Evolutionary conservation across 305 asterid species (phyloP), one percentile per base, ranked within the genome.

Genomic region (Withania somnifera): DNA sequence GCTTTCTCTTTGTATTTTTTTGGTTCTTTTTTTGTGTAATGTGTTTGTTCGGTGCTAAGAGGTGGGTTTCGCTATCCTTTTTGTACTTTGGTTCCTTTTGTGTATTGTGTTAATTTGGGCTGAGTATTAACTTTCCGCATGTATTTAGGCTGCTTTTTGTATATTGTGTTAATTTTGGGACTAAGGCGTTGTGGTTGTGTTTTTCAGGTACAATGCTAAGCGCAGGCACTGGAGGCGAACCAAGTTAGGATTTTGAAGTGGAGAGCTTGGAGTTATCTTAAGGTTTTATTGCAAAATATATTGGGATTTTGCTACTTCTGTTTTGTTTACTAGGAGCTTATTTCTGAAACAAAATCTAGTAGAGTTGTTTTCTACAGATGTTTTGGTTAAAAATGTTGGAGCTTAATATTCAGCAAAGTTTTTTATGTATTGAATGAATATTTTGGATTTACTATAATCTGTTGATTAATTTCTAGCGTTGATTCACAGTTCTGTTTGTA

Each of bases 201-300:
- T 50, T 40, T 26, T 60, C 83, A 86, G 90, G 87, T 87, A 85
- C 84, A 87, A 87, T 14, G 90, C 90, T 3, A 87, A 87, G 84
- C 86, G 90, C 82, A 86, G 90, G 76, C 90, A 87, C 63, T 87
- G 90, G 90, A 87, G 90, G 52, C 88, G 90, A 36, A 87, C 90
- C n/a, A 87, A 87, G 85, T 85, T 87, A 10, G 90, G 90, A 19
- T 87, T 87, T 71, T 87, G 64, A 85, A 79, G 54, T 81, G 79
- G 84, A 68, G 30, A 45, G 6, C 11, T 75, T 10, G 45, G 28
- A 75, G 71, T 75, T 75, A 8, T 75, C 42, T 75, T 75, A 9
- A 47, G 42, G 5, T 50, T 47, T 19, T 19, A 28, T 50, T 34
- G 79, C 26, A 50, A 75, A 26, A 5, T 7, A 15, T 47, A 9